Percentiles rank a stretch among this genome's conserved stretches.
Evolutionary conservation across 2,329 filamentous ascomycete species (phyloP).

Genomic region (Pochonia chlamydosporia): DNA sequence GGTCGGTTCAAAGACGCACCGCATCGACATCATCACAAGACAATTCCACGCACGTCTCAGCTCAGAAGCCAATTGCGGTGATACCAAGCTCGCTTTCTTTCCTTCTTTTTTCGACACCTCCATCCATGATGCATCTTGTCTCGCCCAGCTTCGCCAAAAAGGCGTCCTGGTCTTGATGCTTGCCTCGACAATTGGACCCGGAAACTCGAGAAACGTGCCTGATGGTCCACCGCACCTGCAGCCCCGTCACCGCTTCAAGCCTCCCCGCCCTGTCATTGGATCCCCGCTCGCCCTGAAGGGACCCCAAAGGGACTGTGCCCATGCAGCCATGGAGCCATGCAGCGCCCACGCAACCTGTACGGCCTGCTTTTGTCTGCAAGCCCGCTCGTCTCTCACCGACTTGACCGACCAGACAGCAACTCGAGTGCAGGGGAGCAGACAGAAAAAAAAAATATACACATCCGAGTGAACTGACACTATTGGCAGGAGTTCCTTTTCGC

Average conservation of each 20-base stretch:
- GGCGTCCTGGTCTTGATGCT: too few relatives aligned
- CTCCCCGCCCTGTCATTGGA: conserved; percentile 12
- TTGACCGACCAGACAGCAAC: conserved; percentile 6
- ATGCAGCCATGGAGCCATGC: conserved; percentile 7
- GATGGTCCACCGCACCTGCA: conserved; percentile 6
- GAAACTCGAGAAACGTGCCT: conserved; percentile 7
- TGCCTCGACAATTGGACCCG: not conserved
- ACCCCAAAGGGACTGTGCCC: not conserved
- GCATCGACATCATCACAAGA: too few relatives aligned
- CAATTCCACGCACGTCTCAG: too few relatives aligned
- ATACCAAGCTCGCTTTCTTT: too few relatives aligned
- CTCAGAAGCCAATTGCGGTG: too few relatives aligned
- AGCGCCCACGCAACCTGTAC: too few relatives aligned
- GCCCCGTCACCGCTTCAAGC: conserved; percentile 15
- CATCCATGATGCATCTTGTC: too few relatives aligned
- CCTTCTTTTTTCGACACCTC: too few relatives aligned
- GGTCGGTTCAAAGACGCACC: too few relatives aligned
- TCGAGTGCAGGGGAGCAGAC: not conserved
- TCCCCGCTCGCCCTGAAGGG: conserved; percentile 9
- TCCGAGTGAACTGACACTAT: not conserved
- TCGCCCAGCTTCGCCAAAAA: too few relatives aligned
- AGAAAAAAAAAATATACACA: conserved; percentile 1
- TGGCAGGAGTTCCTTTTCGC: not conserved
- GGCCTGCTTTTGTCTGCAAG: not conserved
- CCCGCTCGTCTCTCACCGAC: conserved; percentile 10